A percentile compares a stretch with the other conserved stretches of the same genome.
Conservation (phyloP, 2,329 filamentous ascomycete species). For the Colletotrichum camelliae region DNA sequence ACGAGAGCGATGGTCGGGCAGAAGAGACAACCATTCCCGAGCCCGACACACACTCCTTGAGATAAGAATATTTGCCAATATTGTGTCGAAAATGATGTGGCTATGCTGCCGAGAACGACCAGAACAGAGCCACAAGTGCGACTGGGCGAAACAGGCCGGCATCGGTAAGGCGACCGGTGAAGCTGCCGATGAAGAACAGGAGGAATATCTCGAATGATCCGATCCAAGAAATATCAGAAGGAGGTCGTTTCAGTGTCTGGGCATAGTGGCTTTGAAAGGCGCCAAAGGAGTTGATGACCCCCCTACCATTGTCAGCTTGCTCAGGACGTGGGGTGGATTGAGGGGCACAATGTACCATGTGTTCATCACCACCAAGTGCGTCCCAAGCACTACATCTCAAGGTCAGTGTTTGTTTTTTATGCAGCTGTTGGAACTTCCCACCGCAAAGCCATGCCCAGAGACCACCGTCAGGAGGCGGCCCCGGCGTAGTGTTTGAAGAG, state of each 20-base stretch:
- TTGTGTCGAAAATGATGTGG: slow-evolving; percentile 42
- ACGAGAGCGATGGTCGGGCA: slow-evolving; percentile 69
- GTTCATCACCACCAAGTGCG: slow-evolving; percentile 54
- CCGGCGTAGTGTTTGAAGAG: background rate
- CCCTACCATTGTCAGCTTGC: slow-evolving; percentile 34
- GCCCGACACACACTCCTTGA: slow-evolving; percentile 59
- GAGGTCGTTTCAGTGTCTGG: slow-evolving; percentile 38
- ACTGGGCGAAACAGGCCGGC: slow-evolving; percentile 55
- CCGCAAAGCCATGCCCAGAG: background rate
- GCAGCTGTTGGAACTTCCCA: background rate
- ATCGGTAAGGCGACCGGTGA: slow-evolving; percentile 58
- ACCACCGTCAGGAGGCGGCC: background rate
- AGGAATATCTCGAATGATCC: slow-evolving; percentile 60
- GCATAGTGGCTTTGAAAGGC: slow-evolving; percentile 60
- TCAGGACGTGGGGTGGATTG: background rate
- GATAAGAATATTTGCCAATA: slow-evolving; percentile 63
- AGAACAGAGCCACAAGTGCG: slow-evolving; percentile 42
- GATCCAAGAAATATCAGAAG: slow-evolving; percentile 58
- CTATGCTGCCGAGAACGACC: slow-evolving; percentile 52
- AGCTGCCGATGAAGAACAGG: slow-evolving; percentile 58
- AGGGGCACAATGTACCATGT: slow-evolving; percentile 43
- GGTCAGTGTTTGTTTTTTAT: background rate
- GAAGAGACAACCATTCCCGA: slow-evolving; percentile 68
- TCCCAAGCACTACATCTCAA: slow-evolving; percentile 33
- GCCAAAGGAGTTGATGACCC: slow-evolving; percentile 60